phyloP scores from a whole-genome alignment of 2,329 filamentous ascomycete genomes.

The Hymenoscyphus repandus region DNA sequence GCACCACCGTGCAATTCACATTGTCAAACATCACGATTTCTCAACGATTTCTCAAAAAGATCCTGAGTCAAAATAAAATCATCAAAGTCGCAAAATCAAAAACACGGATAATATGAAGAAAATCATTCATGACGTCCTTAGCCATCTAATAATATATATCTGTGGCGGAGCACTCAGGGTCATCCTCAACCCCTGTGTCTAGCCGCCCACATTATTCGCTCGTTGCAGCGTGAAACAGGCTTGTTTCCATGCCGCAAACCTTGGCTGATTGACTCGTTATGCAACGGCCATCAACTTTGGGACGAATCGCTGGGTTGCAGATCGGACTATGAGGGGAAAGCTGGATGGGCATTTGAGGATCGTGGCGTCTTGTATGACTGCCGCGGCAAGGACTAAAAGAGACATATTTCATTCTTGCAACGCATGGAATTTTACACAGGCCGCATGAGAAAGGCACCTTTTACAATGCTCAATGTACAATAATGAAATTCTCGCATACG shows the following conservation, averaged over 20 bases:
- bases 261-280: conserved; percentile 1
- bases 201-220: conserved; percentile 3
- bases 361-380: no score
- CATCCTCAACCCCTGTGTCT: neutral
- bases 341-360: no score
- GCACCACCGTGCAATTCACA: conserved; percentile 9
- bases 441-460: no score
- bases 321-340: no score
- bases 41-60: neutral
- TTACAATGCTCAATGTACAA: no score
- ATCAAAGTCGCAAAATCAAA: neutral
- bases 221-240: neutral
- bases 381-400: no score
- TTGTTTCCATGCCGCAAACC: neutral
- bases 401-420: no score
- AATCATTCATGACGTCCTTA: neutral
- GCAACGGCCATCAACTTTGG: neutral
- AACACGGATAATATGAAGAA: neutral
- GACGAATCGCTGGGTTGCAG: no score
- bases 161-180: neutral
- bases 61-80: neutral
- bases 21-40: conserved; percentile 1
- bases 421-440: no score
- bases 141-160: neutral
- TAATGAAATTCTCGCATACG: no score